Evolutionary conservation across 1,139 yeast genomes (phyloP), one percentile per base, ranked within the genome.

Genomic region (Citeromyces hawaiiensis): DNA sequence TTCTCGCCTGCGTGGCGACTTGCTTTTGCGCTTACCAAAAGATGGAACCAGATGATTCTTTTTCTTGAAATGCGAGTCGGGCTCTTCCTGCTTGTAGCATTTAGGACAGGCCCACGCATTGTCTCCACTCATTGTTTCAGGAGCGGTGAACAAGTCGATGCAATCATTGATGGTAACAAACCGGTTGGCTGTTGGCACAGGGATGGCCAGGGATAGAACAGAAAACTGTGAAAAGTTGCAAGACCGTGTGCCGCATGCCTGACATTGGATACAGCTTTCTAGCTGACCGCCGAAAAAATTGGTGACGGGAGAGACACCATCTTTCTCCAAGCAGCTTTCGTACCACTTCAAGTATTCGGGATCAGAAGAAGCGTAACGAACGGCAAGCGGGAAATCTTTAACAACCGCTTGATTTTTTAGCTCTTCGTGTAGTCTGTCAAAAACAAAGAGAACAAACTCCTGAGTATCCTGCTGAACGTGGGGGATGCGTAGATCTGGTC

Each of bases 381-480:
- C 47, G 25, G 49, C 49, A 35, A 47, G 47, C 3, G 47, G 44
- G 37, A 47, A 50, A 8, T 43, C 44, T 33, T 56, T 55, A 2
- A 53, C 59, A 3, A 65, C 66, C 4, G 55, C 50, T 15, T 60
- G 57, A 16, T 59, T 55, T 43, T 75, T 64, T 44, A 91, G 64
- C 53, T 91, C 98, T 53, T 86, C 94, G 54, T 91, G 97, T 29
- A 91, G 60, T 0, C 87, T 79, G 56, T 87, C 97, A 38, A 91
- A 64, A 14, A 91, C 54, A 51, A 86, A 87, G 40, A 83, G 85
- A 46, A 91, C 66, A 54, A 87, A 87, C 54, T 91, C 97, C 43
- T 87, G 87, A 47, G 94, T 85, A 57, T 91, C 98, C 54, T 91
- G 98, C 57, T 91, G 97, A 41, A 85, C 88, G 47, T 61, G 58